Conservation (phyloP, 139 green algal genomes). For the Coelastrella sp. region DNA sequence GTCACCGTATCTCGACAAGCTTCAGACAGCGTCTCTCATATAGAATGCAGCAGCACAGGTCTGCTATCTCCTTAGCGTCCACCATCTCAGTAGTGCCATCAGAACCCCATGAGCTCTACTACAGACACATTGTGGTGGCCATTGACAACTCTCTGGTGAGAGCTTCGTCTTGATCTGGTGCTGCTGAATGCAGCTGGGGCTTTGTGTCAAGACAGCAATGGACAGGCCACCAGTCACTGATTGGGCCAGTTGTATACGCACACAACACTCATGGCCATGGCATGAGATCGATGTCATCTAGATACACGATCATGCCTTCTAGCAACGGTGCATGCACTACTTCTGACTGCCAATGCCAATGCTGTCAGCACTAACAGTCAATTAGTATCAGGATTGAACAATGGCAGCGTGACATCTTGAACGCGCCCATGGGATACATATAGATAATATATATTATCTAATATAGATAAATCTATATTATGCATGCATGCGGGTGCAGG, state of each 20-base stretch:
- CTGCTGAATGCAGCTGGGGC: background rate
- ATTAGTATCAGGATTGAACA: too few relatives aligned
- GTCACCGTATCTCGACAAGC: background rate
- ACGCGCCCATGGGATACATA: too few relatives aligned
- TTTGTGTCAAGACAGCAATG: background rate
- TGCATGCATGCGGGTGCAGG: background rate
- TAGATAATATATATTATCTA: background rate
- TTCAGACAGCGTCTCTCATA: background rate
- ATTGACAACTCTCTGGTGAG: slow-evolving; percentile 39
- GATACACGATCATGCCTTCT: too few relatives aligned
- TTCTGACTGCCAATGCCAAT: too few relatives aligned
- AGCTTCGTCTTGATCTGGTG: background rate
- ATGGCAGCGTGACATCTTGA: too few relatives aligned
- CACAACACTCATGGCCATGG: too few relatives aligned
- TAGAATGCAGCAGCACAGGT: background rate
- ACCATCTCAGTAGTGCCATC: slow-evolving; percentile 27
- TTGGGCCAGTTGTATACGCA: too few relatives aligned
- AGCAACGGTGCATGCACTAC: too few relatives aligned
- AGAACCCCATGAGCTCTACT: slow-evolving; percentile 1
- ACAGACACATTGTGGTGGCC: slow-evolving; percentile 18
- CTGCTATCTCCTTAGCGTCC: background rate
- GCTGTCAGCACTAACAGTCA: too few relatives aligned
- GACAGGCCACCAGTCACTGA: background rate
- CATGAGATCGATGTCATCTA: too few relatives aligned
- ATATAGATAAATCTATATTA: background rate